Percentiles rank a stretch among this genome's conserved stretches.
These are phyloP conservation scores for Omphalotus olearius DNA, from an alignment of 1,284 basidiomycete genomes.

Conservation along the genomic window DNA sequence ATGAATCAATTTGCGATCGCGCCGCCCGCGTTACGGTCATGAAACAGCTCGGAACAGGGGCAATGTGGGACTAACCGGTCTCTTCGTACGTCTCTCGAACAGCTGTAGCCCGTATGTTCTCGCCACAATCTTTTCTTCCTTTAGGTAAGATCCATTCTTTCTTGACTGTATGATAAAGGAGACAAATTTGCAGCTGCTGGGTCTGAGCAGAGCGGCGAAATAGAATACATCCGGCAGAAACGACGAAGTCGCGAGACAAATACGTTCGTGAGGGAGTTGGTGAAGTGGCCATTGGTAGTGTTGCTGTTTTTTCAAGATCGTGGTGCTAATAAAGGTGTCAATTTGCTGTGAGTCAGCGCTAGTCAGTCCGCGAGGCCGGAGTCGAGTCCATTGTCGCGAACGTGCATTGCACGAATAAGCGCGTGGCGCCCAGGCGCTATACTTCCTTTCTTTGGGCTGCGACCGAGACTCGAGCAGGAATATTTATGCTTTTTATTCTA, in stretches of 20 bases:
- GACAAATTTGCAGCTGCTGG: slow-evolving; percentile 21
- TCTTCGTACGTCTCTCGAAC: slow-evolving; percentile 58
- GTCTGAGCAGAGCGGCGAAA: slow-evolving; percentile 24
- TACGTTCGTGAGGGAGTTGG: slow-evolving; percentile 16
- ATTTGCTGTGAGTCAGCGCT: no score
- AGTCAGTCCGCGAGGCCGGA: no score
- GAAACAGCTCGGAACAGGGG: not conserved
- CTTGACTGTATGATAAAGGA: slow-evolving; percentile 28
- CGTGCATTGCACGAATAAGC: no score
- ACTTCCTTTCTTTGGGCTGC: no score
- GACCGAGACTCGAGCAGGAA: no score
- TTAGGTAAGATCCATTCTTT: slow-evolving; percentile 51
- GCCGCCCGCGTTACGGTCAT: not conserved
- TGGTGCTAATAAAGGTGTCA: no score
- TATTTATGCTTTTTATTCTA: no score
- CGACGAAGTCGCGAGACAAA: slow-evolving; percentile 24
- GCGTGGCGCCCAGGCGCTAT: no score
- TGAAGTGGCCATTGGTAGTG: slow-evolving; percentile 12
- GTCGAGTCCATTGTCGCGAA: no score
- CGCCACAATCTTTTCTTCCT: slow-evolving; percentile 54
- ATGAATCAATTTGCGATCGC: no score
- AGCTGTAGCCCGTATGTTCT: slow-evolving; percentile 43
- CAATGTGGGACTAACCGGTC: slow-evolving; percentile 24
- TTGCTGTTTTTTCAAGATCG: no score
- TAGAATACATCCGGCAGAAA: slow-evolving; percentile 28